These are phyloP conservation scores for Sclerotinia spermophila DNA, from an alignment of 2,329 filamentous ascomycete species.

Conservation along the genomic window DNA sequence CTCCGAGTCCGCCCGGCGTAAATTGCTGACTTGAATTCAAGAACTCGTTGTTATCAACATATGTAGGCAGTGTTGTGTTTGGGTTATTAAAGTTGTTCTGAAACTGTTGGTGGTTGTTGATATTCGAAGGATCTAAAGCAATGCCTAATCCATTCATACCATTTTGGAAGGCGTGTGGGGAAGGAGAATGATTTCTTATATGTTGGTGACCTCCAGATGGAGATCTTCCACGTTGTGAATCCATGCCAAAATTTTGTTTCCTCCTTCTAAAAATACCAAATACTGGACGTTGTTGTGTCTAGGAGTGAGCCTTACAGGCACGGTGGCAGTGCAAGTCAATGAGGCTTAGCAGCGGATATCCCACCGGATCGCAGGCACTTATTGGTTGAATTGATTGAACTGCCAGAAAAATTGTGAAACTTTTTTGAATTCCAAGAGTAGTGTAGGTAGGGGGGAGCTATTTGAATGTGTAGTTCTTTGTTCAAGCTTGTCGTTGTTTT, in stretches of 20 bases:
- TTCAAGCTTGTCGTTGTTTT: conserved; percentile 6
- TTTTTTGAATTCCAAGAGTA: background rate
- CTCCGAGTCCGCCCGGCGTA: conserved; percentile 30
- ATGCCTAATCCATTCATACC: conserved; percentile 54
- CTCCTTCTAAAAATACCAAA: conserved; percentile 37
- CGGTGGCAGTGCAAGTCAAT: conserved; percentile 18
- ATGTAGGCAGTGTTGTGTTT: conserved; percentile 36
- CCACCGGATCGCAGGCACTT: background rate
- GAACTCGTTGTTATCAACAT: conserved; percentile 44
- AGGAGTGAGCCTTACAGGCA: conserved; percentile 20
- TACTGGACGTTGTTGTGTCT: conserved; percentile 11
- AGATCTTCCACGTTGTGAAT: conserved; percentile 59
- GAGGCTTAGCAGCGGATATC: conserved; percentile 16
- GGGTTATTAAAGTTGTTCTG: conserved; percentile 39
- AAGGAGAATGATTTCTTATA: conserved; percentile 61
- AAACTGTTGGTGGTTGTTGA: conserved; percentile 42
- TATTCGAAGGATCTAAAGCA: conserved; percentile 45
- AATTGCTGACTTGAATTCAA: conserved; percentile 40
- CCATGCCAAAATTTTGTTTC: conserved; percentile 43
- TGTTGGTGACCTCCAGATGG: conserved; percentile 55
- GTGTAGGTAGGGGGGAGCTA: background rate
- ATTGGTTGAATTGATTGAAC: conserved; percentile 3
- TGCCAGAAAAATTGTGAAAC: background rate
- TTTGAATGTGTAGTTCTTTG: conserved; percentile 6
- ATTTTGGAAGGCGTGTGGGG: conserved; percentile 48